A percentile compares a stretch with the other conserved stretches of the same genome.
These are phyloP conservation scores for Avena atlantica DNA, from an alignment of 176 grass and related monocot species.

Conservation along the genomic window DNA sequence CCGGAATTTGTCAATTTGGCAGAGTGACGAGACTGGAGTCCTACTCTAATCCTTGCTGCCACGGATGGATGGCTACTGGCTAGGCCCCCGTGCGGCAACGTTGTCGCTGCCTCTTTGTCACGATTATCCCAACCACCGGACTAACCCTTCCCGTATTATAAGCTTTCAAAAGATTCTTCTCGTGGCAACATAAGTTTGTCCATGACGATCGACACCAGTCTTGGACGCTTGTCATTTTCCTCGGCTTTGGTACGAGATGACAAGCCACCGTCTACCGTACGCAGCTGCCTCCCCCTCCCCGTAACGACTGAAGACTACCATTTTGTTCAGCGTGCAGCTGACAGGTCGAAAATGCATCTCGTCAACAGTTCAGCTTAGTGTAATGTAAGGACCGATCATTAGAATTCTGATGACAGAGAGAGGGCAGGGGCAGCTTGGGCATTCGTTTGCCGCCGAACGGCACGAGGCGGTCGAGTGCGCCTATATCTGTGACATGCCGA, in stretches of 20 bases:
- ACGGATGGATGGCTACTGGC: not conserved
- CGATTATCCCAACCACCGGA: constrained; percentile 52
- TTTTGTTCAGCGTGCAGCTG: too few species aligned
- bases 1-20: not conserved
- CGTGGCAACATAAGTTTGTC: constrained; percentile 46
- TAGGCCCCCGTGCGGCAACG: constrained; percentile 29
- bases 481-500: constrained; percentile 61
- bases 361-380: too few species aligned
- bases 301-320: not conserved
- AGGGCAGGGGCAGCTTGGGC: constrained; percentile 34
- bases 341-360: too few species aligned
- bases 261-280: constrained; percentile 13
- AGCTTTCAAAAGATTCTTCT: not conserved
- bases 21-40: not conserved
- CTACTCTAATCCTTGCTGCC: not conserved
- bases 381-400: too few species aligned
- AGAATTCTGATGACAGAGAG: too few species aligned
- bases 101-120: constrained; percentile 51
- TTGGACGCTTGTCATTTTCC: constrained; percentile 39
- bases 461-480: not conserved
- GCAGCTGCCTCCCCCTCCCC: not conserved
- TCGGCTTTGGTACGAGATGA: constrained; percentile 32
- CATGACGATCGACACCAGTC: constrained; percentile 22
- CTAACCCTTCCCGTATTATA: constrained; percentile 2
- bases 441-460: constrained; percentile 21